Base-by-base conservation (phyloP, 2,329 filamentous ascomycete genomes). In the Phaeophleospora eucalypticola region DNA sequence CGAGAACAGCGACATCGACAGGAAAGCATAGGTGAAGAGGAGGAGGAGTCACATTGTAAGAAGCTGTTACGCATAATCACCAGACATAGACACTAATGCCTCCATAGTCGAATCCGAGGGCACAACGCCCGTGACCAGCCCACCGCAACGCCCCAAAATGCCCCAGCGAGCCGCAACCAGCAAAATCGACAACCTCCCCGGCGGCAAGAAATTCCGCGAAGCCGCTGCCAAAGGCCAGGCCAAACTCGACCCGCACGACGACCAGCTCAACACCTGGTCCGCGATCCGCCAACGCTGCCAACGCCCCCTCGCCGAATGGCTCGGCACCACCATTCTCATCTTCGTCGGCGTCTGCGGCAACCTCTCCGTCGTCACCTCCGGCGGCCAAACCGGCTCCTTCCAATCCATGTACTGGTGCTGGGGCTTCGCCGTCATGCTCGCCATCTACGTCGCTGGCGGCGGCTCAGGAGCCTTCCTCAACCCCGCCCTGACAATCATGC, bases 231-330 rank as follows among this genome's bases (percentile, higher is more conserved):
- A 46, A 45, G 41, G 41, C 16, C 46, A 41, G 6, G 45, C 24
- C 18, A 39, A 42, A 9, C 45, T 36, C 33, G 39, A 48, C 27
- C 42, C 43, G 3, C 27, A 44, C 32, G 41, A 52, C 32, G 32
- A 43, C 2, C 49, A 56, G 1, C 58, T 58, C 49, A 71, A 53
- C 51, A 71, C 9, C n/a, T 86, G 82, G 82, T 74, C 69, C 36
- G 69, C 68, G 36, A 62, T 81, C 36, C 73, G 82, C 20, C 65
- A 70, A 14, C 58, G 67, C 29, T 69, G 77, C 36, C 75, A 77
- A 52, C 81, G 84, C 48, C 77, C 76, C 1, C 79, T 86, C 49
- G 80, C 81, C 1, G 83, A 87, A 18, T 77, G 74, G 71, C 71
- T 74, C 18, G 75, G 71, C 66, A 73, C 71, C 64, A 73, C 55